Percentiles rank a stretch among this genome's conserved stretches.
These are phyloP conservation scores for Lactifluus hygrophoroides DNA, from an alignment of 768 basidiomycete species.

Conservation along the genomic window DNA sequence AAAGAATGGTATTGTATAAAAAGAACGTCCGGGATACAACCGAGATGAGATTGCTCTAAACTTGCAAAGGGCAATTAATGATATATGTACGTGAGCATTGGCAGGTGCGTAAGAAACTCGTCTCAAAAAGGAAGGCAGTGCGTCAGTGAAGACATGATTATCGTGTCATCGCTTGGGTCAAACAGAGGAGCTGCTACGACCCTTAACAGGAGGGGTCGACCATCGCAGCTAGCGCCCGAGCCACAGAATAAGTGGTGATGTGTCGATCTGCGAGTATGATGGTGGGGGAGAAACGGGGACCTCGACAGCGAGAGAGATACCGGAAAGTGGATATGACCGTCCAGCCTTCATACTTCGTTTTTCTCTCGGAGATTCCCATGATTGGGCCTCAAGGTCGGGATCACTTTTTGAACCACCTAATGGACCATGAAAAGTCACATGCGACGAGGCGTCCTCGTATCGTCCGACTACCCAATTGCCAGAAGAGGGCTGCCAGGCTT, in stretches of 20 bases:
- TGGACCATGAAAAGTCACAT: neutral
- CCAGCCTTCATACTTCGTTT: neutral
- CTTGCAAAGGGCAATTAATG: neutral
- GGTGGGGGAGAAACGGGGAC: conserved; percentile 4
- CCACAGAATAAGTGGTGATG: conserved; percentile 1
- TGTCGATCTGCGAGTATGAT: conserved; percentile 12
- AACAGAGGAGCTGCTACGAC: neutral
- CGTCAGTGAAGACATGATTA: neutral
- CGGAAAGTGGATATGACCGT: neutral
- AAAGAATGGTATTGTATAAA: neutral
- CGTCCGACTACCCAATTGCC: neutral
- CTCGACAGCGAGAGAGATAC: neutral
- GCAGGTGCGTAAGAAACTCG: neutral
- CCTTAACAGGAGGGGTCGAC: neutral
- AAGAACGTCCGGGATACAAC: neutral
- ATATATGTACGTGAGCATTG: neutral
- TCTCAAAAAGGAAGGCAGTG: neutral
- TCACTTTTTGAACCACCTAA: neutral
- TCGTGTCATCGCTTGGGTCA: neutral
- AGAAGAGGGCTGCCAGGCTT: neutral
- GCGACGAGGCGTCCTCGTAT: neutral
- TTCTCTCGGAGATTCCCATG: neutral
- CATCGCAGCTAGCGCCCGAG: neutral
- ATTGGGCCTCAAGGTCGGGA: conserved; percentile 17
- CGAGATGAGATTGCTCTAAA: neutral